A percentile compares a stretch with the other conserved stretches of the same genome.
phyloP scores from a whole-genome alignment of 2,329 filamentous ascomycete species.

The Aspergillus terreus region DNA sequence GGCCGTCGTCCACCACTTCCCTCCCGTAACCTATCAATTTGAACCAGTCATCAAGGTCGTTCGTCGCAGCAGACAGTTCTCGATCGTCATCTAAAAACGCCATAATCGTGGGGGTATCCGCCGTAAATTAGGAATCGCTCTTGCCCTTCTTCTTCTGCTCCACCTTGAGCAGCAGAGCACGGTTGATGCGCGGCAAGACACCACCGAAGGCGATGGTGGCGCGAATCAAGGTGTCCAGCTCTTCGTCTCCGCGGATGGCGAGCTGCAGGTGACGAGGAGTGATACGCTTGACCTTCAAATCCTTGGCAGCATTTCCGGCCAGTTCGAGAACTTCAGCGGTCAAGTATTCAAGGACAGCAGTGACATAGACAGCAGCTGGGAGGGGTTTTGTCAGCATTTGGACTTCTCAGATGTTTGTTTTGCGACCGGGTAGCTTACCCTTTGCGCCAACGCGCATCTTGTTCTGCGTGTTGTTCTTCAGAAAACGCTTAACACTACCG shows the following conservation, averaged over 20 bases:
- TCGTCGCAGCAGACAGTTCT: conserved; percentile 5
- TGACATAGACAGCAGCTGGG: conserved; percentile 89
- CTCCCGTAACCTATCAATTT: background rate
- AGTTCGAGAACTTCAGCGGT: conserved; percentile 97
- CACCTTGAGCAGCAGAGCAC: conserved; percentile 89
- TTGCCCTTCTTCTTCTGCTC: conserved; percentile 94
- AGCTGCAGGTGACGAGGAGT: conserved; percentile 96
- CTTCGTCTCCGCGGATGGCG: conserved; percentile 96
- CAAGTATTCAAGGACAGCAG: conserved; percentile 95
- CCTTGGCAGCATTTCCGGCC: conserved; percentile 97
- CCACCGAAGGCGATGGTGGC: conserved; percentile 98
- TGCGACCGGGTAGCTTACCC: conserved; percentile 38
- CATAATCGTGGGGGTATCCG: conserved; percentile 21
- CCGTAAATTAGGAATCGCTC: conserved; percentile 33
- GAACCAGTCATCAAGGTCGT: conserved; percentile 2
- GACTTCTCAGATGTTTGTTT: background rate
- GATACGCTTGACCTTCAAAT: conserved; percentile 99
- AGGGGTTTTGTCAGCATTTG: conserved; percentile 12
- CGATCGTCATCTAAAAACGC: conserved; percentile 23
- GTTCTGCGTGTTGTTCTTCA: conserved; percentile 98
- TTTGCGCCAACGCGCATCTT: conserved; percentile 99
- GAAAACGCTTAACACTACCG: conserved; percentile 99
- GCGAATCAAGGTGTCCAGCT: conserved; percentile 93
- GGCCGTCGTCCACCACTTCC: background rate
- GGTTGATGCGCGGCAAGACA: conserved; percentile 98